Evolutionary conservation across 2,329 filamentous ascomycete species (phyloP), one percentile per base, ranked within the genome.

Genomic region (Parastagonospora avenae): DNA sequence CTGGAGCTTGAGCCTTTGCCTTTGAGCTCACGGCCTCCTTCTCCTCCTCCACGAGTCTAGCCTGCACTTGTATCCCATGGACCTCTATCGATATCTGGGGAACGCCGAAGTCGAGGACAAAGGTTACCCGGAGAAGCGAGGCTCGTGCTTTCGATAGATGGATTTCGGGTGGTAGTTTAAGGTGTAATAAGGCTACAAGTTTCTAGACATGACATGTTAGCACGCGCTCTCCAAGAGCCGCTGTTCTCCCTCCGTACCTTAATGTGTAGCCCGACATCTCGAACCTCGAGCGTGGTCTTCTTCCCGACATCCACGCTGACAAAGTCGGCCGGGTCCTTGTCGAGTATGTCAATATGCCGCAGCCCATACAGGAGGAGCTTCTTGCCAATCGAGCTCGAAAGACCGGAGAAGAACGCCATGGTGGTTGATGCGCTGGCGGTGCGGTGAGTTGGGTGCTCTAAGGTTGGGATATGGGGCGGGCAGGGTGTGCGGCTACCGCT

Each of bases 81-180:
- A 93, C 82, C 67, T 96, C 90, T 63, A 93, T 85, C 28, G 84
- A 80, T 68, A 97, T 95, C 27, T 91, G 87, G 61, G 88, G 92
- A 46, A 86, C 88, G 72, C 92, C 92, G 59, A 97, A 87, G 73
- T 97, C 91, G 70, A 94, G 87, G 10, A 93, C 91, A 43, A 97
- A 82, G 7, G 89, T 95, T 46, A 97, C 79, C 64, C 89, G 88
- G 19, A 97, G 83, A 6, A 89, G 80, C 2, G 89, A 77, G 45
- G 96, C 85, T 58, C 86, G 87, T 49, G 93, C 92, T 68, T 85
- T 87, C 45, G 85, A 82, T 10, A 97, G 79, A 54, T 84, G 81
- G 67, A 94, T 84, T 5, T 84, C 83, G 1, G 86, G 76, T 0
- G 92, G 92, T 2, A 74, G 60, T 37, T 70, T 68, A 31, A 97